Evolutionary conservation across 1,284 basidiomycete species (phyloP).

Genomic region (Cutaneotrichosporon sp.): DNA sequence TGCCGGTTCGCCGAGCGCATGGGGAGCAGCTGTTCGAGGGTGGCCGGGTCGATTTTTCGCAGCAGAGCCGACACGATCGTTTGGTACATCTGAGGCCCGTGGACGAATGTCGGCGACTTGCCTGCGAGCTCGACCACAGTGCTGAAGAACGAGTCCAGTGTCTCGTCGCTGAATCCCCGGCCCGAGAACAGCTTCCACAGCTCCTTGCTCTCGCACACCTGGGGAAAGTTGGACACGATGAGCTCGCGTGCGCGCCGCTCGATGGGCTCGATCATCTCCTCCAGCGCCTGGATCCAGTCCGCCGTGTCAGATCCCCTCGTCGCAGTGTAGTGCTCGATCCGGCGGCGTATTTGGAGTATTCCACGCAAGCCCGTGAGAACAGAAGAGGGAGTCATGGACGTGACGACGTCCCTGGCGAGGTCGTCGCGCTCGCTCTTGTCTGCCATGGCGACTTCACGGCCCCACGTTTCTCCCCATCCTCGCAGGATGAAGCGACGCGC

Average conservation of each 20-base stretch:
- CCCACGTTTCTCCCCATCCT: conserved; percentile 81
- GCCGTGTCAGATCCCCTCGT: conserved; percentile 51
- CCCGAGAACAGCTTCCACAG: conserved; percentile 67
- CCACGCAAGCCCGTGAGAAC: conserved; percentile 56
- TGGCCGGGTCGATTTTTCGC: conserved; percentile 61
- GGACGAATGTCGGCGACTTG: conserved; percentile 54
- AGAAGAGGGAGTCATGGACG: conserved; percentile 60
- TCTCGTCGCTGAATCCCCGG: conserved; percentile 64
- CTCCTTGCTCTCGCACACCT: conserved; percentile 62
- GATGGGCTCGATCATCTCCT: conserved; percentile 60
- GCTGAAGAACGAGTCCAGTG: conserved; percentile 65
- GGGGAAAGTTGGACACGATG: conserved; percentile 56
- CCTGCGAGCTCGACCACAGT: conserved; percentile 55
- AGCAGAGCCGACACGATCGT: conserved; percentile 67
- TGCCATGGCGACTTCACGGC: conserved; percentile 69
- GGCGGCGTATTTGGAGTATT: conserved; percentile 23
- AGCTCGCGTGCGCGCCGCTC: conserved; percentile 60
- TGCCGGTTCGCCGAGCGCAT: conserved; percentile 60
- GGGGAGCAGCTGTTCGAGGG: conserved; percentile 59
- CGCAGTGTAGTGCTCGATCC: conserved; percentile 34
- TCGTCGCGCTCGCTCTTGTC: conserved; percentile 62
- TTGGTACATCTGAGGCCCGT: conserved; percentile 67
- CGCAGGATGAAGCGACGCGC: conserved; percentile 69
- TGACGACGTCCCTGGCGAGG: conserved; percentile 65
- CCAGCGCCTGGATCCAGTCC: conserved; percentile 62